Conservation (phyloP, 139 green algal genomes). For the Microglena sp. region DNA sequence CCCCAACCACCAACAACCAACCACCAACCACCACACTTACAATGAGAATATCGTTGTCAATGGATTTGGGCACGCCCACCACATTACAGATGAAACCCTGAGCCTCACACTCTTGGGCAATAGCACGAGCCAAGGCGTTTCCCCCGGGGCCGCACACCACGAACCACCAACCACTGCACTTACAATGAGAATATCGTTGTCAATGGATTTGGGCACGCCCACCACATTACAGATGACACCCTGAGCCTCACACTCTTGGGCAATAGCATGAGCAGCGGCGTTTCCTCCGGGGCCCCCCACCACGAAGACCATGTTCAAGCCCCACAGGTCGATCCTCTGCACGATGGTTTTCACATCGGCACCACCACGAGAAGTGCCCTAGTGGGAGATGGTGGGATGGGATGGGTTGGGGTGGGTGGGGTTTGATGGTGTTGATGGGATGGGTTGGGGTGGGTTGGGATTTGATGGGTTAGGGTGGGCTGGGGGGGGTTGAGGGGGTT, state of each 20-base stretch:
- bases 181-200: conserved; percentile 56
- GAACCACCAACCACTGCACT: not conserved
- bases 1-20: no score
- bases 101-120: conserved; percentile 55
- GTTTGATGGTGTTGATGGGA: no score
- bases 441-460: no score
- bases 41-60: conserved; percentile 95
- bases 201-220: conserved; percentile 78
- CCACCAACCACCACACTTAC: conserved; percentile 22
- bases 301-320: conserved; percentile 94
- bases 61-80: conserved; percentile 73
- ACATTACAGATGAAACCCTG: conserved; percentile 66
- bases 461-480: no score
- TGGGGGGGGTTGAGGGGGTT: no score
- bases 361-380: conserved; percentile 87
- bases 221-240: conserved; percentile 68
- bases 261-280: conserved; percentile 50
- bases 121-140: conserved; percentile 55
- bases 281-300: conserved; percentile 86
- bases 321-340: conserved; percentile 81
- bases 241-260: conserved; percentile 57
- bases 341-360: conserved; percentile 92
- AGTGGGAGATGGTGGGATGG: conserved; percentile 8
- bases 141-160: conserved; percentile 70
- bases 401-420: no score